These are phyloP conservation scores for Allium cepa DNA, from an alignment of 106 monocot species.

Conservation along the genomic window DNA sequence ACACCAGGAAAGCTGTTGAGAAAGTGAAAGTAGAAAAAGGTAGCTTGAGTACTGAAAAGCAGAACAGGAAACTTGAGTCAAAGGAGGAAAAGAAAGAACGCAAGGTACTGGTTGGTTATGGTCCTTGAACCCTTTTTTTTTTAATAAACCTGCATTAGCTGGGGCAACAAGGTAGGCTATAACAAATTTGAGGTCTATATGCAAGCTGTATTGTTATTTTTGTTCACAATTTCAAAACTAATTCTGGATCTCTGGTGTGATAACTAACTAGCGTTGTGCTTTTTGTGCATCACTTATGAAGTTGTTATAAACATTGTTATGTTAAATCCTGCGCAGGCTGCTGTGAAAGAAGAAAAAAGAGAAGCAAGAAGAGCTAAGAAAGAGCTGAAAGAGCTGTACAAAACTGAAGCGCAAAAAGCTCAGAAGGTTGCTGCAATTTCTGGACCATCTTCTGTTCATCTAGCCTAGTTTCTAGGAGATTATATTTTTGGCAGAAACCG, in stretches of 20 bases:
- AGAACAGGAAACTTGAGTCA: slow-evolving; percentile 51
- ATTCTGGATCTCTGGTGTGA: background rate
- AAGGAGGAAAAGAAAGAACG: slow-evolving; percentile 96
- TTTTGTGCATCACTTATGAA: background rate
- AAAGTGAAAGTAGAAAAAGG: slow-evolving; percentile 31
- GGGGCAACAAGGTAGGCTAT: too few species aligned
- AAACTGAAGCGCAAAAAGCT: slow-evolving; percentile 66
- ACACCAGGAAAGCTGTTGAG: slow-evolving; percentile 33
- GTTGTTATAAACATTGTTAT: background rate
- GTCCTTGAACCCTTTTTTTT: too few species aligned
- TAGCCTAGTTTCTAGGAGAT: slow-evolving; percentile 40
- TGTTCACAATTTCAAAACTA: background rate
- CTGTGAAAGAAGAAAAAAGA: slow-evolving; percentile 77
- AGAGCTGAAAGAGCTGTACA: slow-evolving; percentile 74
- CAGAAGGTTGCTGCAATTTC: slow-evolving; percentile 74
- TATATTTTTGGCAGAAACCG: background rate
- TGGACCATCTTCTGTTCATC: slow-evolving; percentile 79
- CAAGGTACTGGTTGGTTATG: slow-evolving; percentile 37
- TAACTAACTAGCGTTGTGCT: background rate
- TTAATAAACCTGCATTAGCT: too few species aligned
- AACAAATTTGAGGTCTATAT: too few species aligned
- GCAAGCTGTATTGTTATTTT: too few species aligned
- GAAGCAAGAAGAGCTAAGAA: slow-evolving; percentile 84
- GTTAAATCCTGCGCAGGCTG: slow-evolving; percentile 26
- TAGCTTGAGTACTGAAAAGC: slow-evolving; percentile 7